Evolutionary conservation across 2,329 filamentous ascomycete species (phyloP).

Genomic region (Cercospora sesami): DNA sequence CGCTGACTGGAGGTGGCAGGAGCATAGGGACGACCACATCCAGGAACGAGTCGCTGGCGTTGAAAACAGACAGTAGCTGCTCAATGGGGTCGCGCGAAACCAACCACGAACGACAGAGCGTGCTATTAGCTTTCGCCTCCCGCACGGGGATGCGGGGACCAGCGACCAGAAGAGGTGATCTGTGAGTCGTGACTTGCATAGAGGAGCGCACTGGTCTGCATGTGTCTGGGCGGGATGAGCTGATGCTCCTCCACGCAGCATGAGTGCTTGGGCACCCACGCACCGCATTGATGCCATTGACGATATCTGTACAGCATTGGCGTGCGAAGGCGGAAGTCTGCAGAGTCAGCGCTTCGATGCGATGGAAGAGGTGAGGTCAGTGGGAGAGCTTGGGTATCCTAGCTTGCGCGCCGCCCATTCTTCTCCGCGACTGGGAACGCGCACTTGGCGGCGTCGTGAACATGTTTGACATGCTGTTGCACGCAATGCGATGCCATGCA

Average conservation of each 20-base stretch:
- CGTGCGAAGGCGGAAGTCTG: constrained; percentile 17
- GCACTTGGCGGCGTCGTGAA: neutral
- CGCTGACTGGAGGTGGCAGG: constrained; percentile 22
- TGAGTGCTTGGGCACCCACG: constrained; percentile 8
- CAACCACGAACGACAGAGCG: constrained; percentile 20
- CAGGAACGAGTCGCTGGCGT: constrained; percentile 23
- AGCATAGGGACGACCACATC: constrained; percentile 17
- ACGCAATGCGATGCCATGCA: neutral
- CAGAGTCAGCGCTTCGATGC: constrained; percentile 22
- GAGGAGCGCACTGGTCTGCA: neutral
- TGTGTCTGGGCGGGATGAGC: neutral
- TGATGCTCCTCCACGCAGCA: neutral
- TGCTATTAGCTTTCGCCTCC: constrained; percentile 13
- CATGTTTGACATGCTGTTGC: neutral
- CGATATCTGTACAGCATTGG: neutral
- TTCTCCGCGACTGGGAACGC: neutral
- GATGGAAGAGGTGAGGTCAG: constrained; percentile 13
- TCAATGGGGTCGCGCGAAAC: constrained; percentile 12
- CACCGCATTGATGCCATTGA: constrained; percentile 13
- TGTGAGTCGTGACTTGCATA: constrained; percentile 16
- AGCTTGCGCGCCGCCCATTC: neutral
- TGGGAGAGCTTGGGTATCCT: neutral
- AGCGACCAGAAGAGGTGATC: neutral
- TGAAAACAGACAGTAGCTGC: constrained; percentile 7
- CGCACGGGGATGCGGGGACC: constrained; percentile 20